A percentile compares a stretch with the other conserved stretches of the same genome.
phyloP scores from a whole-genome alignment of 306 rosid genomes.

The Lathyrus tuberosus region DNA sequence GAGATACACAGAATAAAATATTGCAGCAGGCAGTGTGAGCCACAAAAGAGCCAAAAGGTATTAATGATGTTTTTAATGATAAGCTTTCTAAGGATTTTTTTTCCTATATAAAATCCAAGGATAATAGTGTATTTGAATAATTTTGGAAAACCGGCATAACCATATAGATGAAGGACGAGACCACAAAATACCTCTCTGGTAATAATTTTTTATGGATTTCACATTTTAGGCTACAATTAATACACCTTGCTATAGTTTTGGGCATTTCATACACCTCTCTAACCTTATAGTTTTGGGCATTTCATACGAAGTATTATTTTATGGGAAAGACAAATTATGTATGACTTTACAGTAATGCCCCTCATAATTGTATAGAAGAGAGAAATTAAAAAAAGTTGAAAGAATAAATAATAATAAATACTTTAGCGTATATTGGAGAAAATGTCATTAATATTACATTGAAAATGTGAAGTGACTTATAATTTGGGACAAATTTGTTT shows the following conservation, averaged over 20 bases:
- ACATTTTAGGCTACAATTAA: neutral
- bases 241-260: neutral
- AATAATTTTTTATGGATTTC: neutral
- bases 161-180: neutral
- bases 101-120: neutral
- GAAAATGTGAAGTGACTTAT: too few relatives aligned
- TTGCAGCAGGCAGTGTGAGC: neutral
- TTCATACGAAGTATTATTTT: too few relatives aligned
- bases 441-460: too few relatives aligned
- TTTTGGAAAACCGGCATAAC: neutral
- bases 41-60: neutral
- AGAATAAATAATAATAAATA: too few relatives aligned
- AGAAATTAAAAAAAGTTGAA: too few relatives aligned
- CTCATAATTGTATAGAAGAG: too few relatives aligned
- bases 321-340: too few relatives aligned
- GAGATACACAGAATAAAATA: neutral
- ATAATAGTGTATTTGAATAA: neutral
- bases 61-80: neutral
- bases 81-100: neutral
- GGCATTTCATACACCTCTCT: too few relatives aligned
- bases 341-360: too few relatives aligned
- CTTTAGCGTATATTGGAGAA: too few relatives aligned
- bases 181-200: neutral
- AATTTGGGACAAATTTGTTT: too few relatives aligned
- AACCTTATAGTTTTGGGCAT: too few relatives aligned